These are phyloP conservation scores for Astraeus odoratus DNA, from an alignment of 768 basidiomycete genomes.

Conservation along the genomic window DNA sequence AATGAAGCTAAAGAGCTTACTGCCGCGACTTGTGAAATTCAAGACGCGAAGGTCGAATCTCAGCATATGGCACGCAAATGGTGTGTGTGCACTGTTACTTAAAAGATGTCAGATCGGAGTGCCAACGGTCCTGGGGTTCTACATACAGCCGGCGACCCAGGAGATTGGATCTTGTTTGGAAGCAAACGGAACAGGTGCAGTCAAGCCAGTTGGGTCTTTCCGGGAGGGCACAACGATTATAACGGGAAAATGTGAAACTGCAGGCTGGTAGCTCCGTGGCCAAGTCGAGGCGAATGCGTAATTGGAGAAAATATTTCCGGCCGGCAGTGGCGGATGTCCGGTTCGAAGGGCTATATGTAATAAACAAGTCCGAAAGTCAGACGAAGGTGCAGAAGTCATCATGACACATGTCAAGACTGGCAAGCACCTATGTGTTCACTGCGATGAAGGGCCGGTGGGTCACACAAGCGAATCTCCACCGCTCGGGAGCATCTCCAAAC, in stretches of 20 bases:
- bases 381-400: no score
- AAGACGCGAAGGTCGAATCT: constrained; percentile 7
- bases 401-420: no score
- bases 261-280: not conserved
- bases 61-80: constrained; percentile 12
- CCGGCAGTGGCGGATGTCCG: no score
- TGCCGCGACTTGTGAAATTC: constrained; percentile 16
- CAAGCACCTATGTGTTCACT: no score
- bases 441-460: no score
- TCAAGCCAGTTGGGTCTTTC: not conserved
- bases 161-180: not conserved
- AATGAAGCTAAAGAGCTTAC: constrained; percentile 17
- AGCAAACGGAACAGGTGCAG: not conserved
- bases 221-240: not conserved
- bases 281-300: no score
- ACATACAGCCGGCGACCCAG: not conserved
- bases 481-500: no score
- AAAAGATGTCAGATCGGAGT: constrained; percentile 26
- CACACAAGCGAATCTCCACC: no score
- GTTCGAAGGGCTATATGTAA: no score
- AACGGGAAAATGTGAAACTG: not conserved
- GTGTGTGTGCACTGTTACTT: constrained; percentile 6
- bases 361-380: no score
- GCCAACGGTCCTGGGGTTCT: constrained; percentile 23
- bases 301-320: no score